Evolutionary conservation across 2,329 filamentous ascomycete species (phyloP), one percentile per base, ranked within the genome.

Genomic region (Colletotrichum abscissum): DNA sequence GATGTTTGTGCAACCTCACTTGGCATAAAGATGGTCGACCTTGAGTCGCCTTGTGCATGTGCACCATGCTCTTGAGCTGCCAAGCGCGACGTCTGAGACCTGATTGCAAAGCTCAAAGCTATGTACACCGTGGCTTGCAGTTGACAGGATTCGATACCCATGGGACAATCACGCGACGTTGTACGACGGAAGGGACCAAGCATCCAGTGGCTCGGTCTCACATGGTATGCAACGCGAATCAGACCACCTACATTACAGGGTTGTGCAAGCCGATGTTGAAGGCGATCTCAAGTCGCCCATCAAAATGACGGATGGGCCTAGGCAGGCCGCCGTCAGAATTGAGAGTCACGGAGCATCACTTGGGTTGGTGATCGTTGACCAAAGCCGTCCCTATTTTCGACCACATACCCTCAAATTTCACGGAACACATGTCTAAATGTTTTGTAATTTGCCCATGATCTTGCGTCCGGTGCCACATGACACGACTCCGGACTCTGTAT

Each of bases 91-190:
- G 33, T 19, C 55, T 55, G 5, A 28, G 49, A 66, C 33, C 22
- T 30, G 42, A 30, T 12, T n/a, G 5, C 24, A 62, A 11, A 59
- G 19, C 8, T n/a, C 33, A 4, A 65, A 65, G 70, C 65, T 56
- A 60, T 52, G 49, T 62, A 16, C 46, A 35, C 60, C 60, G 28
- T 65, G 62, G 60, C 60, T 56, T 70, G 67, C 70, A 65, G 33
- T 30, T 70, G 60, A 62, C 70, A 70, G 55, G n/a, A 56, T 22
- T 22, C 49, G 26, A 46, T 46, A 26, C 12, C 46, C 59, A 65
- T 56, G 70, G 70, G 62, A 64, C 14, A 56, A 59, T 65, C 67
- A 60, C 56, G 67, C 60, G 67, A 73, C n/a, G 66, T 57, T 57
- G 33, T 49, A 62, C 70, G 60, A 70, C 70, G n/a, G 60, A 52